phyloP scores from a whole-genome alignment of 768 basidiomycete species.

The Calocybe cyanea region DNA sequence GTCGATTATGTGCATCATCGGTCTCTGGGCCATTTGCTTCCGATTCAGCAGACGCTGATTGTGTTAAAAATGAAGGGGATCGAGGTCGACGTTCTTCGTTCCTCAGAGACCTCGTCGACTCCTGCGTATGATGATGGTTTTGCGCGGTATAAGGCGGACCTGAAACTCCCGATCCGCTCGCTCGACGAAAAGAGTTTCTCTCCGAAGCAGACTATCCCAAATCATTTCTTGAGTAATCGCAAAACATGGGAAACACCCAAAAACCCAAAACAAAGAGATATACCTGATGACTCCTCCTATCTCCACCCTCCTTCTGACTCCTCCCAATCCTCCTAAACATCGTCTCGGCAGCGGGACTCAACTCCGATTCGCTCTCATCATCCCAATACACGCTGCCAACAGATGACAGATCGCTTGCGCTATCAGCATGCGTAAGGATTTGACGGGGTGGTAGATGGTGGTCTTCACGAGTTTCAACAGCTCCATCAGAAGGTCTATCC shows the following conservation, averaged over 20 bases:
- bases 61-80: slow-evolving; percentile 3
- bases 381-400: slow-evolving; percentile 38
- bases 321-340: slow-evolving; percentile 39
- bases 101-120: not conserved
- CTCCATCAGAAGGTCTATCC: slow-evolving; percentile 41
- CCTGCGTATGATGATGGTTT: not conserved
- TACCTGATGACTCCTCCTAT: slow-evolving; percentile 14
- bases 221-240: too few relatives aligned
- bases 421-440: slow-evolving; percentile 37
- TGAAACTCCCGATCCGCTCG: not conserved
- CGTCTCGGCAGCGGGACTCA: slow-evolving; percentile 47
- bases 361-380: slow-evolving; percentile 29
- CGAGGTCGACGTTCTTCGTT: slow-evolving; percentile 15
- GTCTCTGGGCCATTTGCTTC: too few relatives aligned
- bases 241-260: too few relatives aligned
- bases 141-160: slow-evolving; percentile 3
- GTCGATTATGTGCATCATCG: slow-evolving; percentile 4
- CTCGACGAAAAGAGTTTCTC: slow-evolving; percentile 2
- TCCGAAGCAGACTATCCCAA: too few relatives aligned
- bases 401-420: slow-evolving; percentile 45
- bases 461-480: slow-evolving; percentile 22
- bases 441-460: slow-evolving; percentile 5
- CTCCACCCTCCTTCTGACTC: slow-evolving; percentile 15
- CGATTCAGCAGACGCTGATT: slow-evolving; percentile 1
- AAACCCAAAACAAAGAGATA: too few relatives aligned